These are phyloP conservation scores for Nadsonia fulvescens DNA, from an alignment of 805 yeast genomes.

Conservation along the genomic window DNA sequence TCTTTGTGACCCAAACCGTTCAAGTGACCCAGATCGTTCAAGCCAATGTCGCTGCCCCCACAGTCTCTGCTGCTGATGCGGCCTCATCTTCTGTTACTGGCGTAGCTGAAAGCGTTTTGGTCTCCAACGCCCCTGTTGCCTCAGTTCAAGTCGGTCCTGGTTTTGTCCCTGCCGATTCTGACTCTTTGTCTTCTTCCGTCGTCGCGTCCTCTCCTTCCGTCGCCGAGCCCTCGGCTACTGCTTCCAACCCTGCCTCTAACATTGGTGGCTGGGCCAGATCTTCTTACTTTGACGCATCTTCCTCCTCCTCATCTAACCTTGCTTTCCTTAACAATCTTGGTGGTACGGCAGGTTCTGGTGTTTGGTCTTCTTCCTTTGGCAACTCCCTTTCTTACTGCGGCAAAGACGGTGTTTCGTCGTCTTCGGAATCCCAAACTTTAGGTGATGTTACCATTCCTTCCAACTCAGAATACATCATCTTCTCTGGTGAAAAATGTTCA, in stretches of 20 bases:
- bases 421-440: slow-evolving; percentile 50
- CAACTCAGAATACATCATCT: slow-evolving; percentile 64
- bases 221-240: slow-evolving; percentile 10
- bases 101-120: no score
- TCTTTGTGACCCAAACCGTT: slow-evolving; percentile 59
- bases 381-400: slow-evolving; percentile 78
- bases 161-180: slow-evolving; percentile 4
- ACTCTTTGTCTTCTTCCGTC: slow-evolving; percentile 11
- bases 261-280: slow-evolving; percentile 49
- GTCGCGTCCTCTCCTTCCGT: slow-evolving; percentile 13
- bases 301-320: slow-evolving; percentile 54
- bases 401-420: slow-evolving; percentile 57
- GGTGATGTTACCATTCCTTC: slow-evolving; percentile 52
- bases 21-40: slow-evolving; percentile 29
- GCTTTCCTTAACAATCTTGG: slow-evolving; percentile 80
- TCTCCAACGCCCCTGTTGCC: slow-evolving; percentile 9
- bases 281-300: slow-evolving; percentile 46
- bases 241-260: slow-evolving; percentile 20
- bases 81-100: slow-evolving; percentile 9
- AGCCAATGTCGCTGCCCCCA: slow-evolving; percentile 4
- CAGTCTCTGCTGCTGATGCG: slow-evolving; percentile 8
- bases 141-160: slow-evolving; percentile 4
- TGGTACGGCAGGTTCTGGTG: slow-evolving; percentile 72
- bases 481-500: slow-evolving; percentile 32
- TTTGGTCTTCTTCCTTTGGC: slow-evolving; percentile 75